Conservation (phyloP, 768 basidiomycete species). For the Fistulinella prunicolor region DNA sequence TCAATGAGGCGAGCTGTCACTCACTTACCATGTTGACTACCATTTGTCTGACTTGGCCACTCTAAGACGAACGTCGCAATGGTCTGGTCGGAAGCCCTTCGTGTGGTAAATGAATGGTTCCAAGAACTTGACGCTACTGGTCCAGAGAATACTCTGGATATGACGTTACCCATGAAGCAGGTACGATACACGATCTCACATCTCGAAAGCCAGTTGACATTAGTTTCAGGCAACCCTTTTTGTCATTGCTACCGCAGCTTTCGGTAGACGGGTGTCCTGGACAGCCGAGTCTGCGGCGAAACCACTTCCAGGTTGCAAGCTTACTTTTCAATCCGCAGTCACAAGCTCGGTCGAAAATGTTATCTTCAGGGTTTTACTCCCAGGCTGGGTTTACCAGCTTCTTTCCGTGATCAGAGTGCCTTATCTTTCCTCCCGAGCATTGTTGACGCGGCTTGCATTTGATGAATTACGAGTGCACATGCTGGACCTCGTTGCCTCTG, state of each 20-base stretch:
- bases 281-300: conserved; percentile 26
- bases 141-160: conserved; percentile 20
- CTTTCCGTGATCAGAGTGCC: conserved; percentile 32
- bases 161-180: conserved; percentile 9
- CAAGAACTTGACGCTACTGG: conserved; percentile 30
- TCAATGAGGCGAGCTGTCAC: conserved; percentile 42
- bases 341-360: conserved; percentile 18
- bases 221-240: conserved; percentile 34
- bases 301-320: conserved; percentile 29
- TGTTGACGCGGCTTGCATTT: conserved; percentile 32
- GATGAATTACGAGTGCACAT: conserved; percentile 40
- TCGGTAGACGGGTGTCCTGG: conserved; percentile 38
- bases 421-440: conserved; percentile 31
- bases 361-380: conserved; percentile 30
- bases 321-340: conserved; percentile 39
- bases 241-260: conserved; percentile 40
- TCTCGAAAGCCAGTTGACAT: neutral
- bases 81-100: conserved; percentile 46
- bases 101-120: conserved; percentile 43
- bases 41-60: neutral
- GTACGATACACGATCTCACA: conserved; percentile 4
- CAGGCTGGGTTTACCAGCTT: conserved; percentile 32
- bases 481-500: conserved; percentile 39
- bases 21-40: neutral
- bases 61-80: conserved; percentile 43